Base-by-base conservation (phyloP, 768 basidiomycete species). In the Asterophora lycoperdoides region DNA sequence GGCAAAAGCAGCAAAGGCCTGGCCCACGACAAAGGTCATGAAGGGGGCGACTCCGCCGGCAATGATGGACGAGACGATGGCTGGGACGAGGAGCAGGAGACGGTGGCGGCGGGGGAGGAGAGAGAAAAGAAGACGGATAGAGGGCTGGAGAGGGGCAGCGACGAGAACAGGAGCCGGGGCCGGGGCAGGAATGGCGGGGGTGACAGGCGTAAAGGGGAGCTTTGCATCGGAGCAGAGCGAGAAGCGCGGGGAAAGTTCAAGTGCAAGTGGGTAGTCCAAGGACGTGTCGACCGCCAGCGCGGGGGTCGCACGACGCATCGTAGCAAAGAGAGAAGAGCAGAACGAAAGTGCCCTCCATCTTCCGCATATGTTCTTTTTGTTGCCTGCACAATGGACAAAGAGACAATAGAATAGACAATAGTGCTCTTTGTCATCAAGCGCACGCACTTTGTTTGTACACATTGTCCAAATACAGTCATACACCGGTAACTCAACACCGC, bases 1-100 rank as follows among this genome's bases (percentile, higher is more conserved):
- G 3, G 87, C 77, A 60, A 93, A 89, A 0, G 80, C 72, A 45
- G 85, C 73, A 70, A 93, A 92, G 8, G 80, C 78, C 45, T 82
- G 78, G 44, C 92, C 91, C 58, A 93, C 72, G 57, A 90, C 79
- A 36, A 78, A 71, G 8, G 92, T 92, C 89, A 93, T 93, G 72
- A 86, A 89, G 3, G 92, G 91, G 0, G 85, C 87, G 41, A 91
- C 74, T 34, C 83, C 79, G 29, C 87, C 86, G 1, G 83, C 74
- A 35, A 76, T 67, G 39, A 85, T 44, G n/a, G 89, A 84, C 19
- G 80, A 74, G 39, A 76, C 17, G 49, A 83, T 55, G 5, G 85
- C 89, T 2, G 92, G 91, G 19, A 84, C 45, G 47, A 90, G 71
- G 52, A 84, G 69, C 9, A 75, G 48, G 38, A 83, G 64, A 46